Percentiles rank a stretch among this genome's conserved stretches.
Evolutionary conservation across 2,329 filamentous ascomycete species (phyloP).

Genomic region (Nigrospora oryzae): DNA sequence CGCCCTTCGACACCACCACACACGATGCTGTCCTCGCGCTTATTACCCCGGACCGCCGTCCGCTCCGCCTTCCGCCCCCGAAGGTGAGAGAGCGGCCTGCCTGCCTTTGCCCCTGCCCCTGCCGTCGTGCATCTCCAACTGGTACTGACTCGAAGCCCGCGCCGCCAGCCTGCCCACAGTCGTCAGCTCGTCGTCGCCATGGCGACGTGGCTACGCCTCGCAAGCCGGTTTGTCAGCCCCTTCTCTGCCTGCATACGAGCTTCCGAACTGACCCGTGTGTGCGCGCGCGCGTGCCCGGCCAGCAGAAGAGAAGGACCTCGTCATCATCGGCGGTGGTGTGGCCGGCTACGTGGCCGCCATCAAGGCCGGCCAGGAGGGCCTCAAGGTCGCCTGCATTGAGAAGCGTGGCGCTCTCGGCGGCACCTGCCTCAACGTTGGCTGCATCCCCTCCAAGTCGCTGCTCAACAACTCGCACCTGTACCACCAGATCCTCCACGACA

Average conservation of each 20-base stretch:
- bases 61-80: slow-evolving; percentile 48
- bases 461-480: slow-evolving; percentile 99
- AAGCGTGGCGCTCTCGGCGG: slow-evolving; percentile 93
- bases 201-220: slow-evolving; percentile 51
- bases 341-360: slow-evolving; percentile 98
- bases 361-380: slow-evolving; percentile 93
- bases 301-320: slow-evolving; percentile 85
- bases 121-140: not conserved
- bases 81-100: slow-evolving; percentile 29
- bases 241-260: slow-evolving; percentile 7
- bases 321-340: slow-evolving; percentile 97
- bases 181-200: slow-evolving; percentile 40
- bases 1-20: slow-evolving; percentile 7
- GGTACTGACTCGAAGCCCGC: slow-evolving; percentile 10
- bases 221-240: slow-evolving; percentile 39
- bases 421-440: slow-evolving; percentile 97
- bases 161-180: slow-evolving; percentile 38
- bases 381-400: slow-evolving; percentile 97
- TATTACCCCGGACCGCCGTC: slow-evolving; percentile 49
- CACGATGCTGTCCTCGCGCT: slow-evolving; percentile 52
- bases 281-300: slow-evolving; percentile 24
- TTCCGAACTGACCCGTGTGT: slow-evolving; percentile 44
- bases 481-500: slow-evolving; percentile 94
- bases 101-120: slow-evolving; percentile 10
- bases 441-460: slow-evolving; percentile 97